Base-by-base conservation (phyloP, 2,329 filamentous ascomycete species). In the Fusarium sp. region DNA sequence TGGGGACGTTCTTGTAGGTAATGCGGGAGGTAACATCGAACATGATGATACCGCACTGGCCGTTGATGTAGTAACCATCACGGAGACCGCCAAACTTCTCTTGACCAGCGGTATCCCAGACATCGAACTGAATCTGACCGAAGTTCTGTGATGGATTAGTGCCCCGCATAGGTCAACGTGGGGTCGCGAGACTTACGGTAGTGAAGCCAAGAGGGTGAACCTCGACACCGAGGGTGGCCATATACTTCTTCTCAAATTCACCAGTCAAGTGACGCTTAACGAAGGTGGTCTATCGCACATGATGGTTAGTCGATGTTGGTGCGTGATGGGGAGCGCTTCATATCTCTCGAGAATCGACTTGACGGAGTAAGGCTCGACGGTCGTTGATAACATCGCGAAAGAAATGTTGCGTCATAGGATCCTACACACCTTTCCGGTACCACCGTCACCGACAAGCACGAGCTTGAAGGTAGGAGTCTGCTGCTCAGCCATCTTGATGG, bases 161-260 rank as follows among this genome's bases (percentile, higher is more conserved):
- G 74, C 72, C 76, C 76, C 66, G 78, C 73, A 64, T 52, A 64
- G 38, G 28, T 53, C 60, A 62, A 72, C 67, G 63, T 69, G 63
- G 70, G 57, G 64, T 78, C 58, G 76, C 78, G 77, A 60, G 54
- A 89, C 94, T 88, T 94, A 98, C 95, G 84, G 96, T 98, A 82
- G 92, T 94, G 92, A 99, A 99, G 82, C 92, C 93, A 77, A 99
- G 94, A 85, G 96, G 96, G 90, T 99, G 96, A 78, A 99, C 96
- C 86, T 99, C 96, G 84, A 99, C 96, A 93, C 96, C 96, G 77
- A 99, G 94, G 70, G 96, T 99, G 81, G 96, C 96, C 86, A 99
- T 98, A 89, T 99, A 99, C 90, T 98, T 99, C 93, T 99, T 99
- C 89, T 99, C 96, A 84, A 99, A 99, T 86, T 99, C 96, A 85